Conservation (phyloP, 2,329 filamentous ascomycete species). For the Raffaelea albimanens region DNA sequence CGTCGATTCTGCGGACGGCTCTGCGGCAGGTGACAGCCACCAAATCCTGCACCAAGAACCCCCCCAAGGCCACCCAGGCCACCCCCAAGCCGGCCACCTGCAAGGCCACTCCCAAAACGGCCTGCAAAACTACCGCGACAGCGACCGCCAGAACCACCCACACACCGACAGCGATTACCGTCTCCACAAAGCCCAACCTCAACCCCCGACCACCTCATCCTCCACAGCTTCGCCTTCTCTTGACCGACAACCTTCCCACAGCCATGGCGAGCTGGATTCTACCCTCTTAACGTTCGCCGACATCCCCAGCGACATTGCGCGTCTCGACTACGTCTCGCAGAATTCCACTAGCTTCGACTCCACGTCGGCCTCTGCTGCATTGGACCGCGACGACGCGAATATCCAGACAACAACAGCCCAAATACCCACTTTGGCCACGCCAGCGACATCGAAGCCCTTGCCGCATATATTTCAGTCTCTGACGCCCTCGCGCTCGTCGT, state of each 20-base stretch:
- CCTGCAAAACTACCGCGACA: background rate
- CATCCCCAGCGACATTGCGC: constrained; percentile 29
- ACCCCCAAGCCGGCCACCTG: constrained; percentile 2
- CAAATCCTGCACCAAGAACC: background rate
- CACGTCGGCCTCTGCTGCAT: too few relatives aligned
- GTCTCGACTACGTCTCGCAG: constrained; percentile 17
- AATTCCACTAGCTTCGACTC: background rate
- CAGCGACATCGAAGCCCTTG: too few relatives aligned
- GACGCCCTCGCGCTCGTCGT: background rate
- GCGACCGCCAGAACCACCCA: background rate
- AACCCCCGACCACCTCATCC: background rate
- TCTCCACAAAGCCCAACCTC: background rate
- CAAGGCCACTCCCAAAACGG: too few relatives aligned
- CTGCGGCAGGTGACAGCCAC: background rate
- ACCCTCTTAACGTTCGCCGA: constrained; percentile 29
- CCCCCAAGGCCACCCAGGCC: background rate
- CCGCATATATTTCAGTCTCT: background rate
- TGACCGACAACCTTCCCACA: background rate
- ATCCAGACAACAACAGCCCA: too few relatives aligned
- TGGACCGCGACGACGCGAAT: too few relatives aligned
- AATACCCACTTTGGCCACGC: too few relatives aligned
- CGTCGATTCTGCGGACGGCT: background rate
- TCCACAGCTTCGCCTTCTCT: background rate
- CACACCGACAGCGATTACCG: background rate
- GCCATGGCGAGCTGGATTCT: constrained; percentile 9